Base-by-base conservation (phyloP, 176 grass and related monocot genomes). In the Avena insularis region DNA sequence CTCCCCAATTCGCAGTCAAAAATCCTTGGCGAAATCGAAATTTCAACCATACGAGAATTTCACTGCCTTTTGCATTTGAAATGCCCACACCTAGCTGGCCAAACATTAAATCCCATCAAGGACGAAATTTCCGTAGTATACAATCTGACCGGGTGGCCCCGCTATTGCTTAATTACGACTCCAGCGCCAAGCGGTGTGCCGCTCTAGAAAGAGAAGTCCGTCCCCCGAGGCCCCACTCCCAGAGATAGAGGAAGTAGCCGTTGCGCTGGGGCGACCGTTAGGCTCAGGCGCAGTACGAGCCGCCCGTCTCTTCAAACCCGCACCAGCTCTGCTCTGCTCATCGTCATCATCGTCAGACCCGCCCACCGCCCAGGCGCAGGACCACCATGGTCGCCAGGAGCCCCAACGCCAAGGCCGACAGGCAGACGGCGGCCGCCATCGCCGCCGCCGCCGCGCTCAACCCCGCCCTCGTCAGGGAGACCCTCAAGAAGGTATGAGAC, bases 311-410 rank as follows among this genome's bases (percentile, higher is more conserved):
- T 92, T 84, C 73, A 77, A 82, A 87, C 71, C 68, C 67, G 25
- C 66, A 0, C 33, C 66, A 57, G 79, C 78, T 35, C 7, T 56
- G 14, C 49, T 53, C 72, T 70, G 79, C 78, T 47, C 14, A 25
- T 54, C 73, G 38, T 54, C 48, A 23, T 74, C 71, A 54, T 46
- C 19, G 64, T 67, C 64, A 67, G 29, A 1, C 19, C 16, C 63
- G 6, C 70, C 82, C 49, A 57, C 78, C 29, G 71, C 31, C 73
- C 73, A 53, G 48, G 74, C 15, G 25, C 73, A 50, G 75, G 16
- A 27, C 70, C 8, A 74, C 66, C 79, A 98, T 98, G 96, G 96
- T 98, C 86, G 96, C 96, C 10, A 91, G 91, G 84, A 94, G 93
- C 85, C 96, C 93, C 49, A 86, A 89, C 45, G 90, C 86, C 54